Base-by-base conservation (phyloP, 2,329 filamentous ascomycete genomes). In the Paecilomyces sp. region DNA sequence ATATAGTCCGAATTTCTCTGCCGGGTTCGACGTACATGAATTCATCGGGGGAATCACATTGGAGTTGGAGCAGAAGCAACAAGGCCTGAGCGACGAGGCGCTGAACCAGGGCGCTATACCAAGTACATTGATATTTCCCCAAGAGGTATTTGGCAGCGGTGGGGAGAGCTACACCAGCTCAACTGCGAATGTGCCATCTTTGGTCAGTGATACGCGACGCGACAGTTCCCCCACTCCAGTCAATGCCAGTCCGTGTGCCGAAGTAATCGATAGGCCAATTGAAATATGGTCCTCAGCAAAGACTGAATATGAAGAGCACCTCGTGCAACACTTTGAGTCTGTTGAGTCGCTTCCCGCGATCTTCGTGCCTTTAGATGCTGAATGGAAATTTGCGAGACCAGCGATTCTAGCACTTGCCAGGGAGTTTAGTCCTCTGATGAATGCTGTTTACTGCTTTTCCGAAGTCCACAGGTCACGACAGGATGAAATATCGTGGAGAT, bases 21-120 rank as follows among this genome's bases (percentile, higher is more conserved):
- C 63, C 7, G 62, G 66, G 5, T 73, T 74, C 57, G 72, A 74
- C 57, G 73, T 74, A 65, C 68, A 72, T n/a, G 64, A 67, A 2
- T 73, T 74, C 47, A 74, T 74, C 57, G 70, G 72, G n/a, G 72
- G 68, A 2, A 72, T 74, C 11, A 73, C 70, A 2, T 72, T 70
- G 2, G 72, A 73, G 51, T 61, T 74, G 25, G 67, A 73, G 36
- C 72, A 72, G 57, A 74, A 71, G 57, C 72, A 74, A 57, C 60
- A 68, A 4, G 69, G 72, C 53, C 57, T 74, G 60, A 28, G 41
- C 18, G 41, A 47, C 7, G 41, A 47, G 41, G 8, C 41, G 8
- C 18, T 47, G 41, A 18, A 47, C 41, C 41, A 22, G 41, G 18
- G 41, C n/a, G 6, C 13, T 18, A 47, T 12, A 55, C 13, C 12